Evolutionary conservation across 1,284 basidiomycete genomes (phyloP), one percentile per base, ranked within the genome.

Genomic region (Fomitopsis palustris): DNA sequence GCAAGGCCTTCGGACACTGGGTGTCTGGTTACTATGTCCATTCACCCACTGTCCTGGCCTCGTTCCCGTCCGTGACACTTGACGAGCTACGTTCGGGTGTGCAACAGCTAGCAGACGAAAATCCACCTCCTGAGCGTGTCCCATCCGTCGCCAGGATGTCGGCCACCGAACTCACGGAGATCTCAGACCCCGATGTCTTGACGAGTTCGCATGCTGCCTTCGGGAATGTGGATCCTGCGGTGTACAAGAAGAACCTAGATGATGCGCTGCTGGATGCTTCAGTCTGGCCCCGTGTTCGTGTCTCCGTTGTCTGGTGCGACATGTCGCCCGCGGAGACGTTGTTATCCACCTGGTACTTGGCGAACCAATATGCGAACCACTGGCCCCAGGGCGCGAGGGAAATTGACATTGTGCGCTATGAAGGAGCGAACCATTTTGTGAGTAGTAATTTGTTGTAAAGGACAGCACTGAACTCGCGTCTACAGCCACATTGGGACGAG

Each of bases 1-100:
- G 16, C 7, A 43, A 39, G 9, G 21, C 19, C 3, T 62, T 62
- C 43, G 19, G 38, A 12, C 33, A 29, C 23, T 62, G 54, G 55
- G 61, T 60, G 3, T 54, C 58, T 10, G 42, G 57, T 37, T 62
- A 60, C 42, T 60, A 45, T 29, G 29, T 25, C 9, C 57, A 62
- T 33, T 45, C 54, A 17, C 47, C 53, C 10, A 12, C 39, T n/a
- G 35, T 43, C n/a, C 54, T 62, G 14, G 19, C 45, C 10, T 35
- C 57, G 1, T 38, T 62, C 51, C 37, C 52, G 1, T 19, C 52
- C 9, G 31, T 59, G 9, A n/a, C 53, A 4, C 17, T 38, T 12
- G 42, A 45, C 35, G 51, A 62, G 47, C 17, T 62, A 17, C 21
- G 42, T 19, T 0, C 54, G 8, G 60, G 57, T 1, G 21, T 62